A percentile compares a stretch with the other conserved stretches of the same genome.
Conservation (phyloP, 2,329 filamentous ascomycete genomes). For the Rosellinia necatrix region DNA sequence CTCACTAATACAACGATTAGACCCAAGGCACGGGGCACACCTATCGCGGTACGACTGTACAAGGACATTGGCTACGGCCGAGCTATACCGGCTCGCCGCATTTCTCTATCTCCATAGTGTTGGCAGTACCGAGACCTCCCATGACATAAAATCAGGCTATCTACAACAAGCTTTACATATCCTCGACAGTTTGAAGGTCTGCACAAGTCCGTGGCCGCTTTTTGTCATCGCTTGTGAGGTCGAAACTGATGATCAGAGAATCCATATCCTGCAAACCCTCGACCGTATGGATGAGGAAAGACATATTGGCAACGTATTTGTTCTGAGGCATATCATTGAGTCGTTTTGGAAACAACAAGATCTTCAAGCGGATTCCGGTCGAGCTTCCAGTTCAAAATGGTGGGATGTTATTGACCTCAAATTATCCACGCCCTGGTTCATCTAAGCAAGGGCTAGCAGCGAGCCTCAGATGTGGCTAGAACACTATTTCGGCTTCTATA, state of each 20-base stretch:
- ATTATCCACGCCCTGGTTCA: conserved; percentile 43
- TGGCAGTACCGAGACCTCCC: conserved; percentile 32
- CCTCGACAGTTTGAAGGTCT: conserved; percentile 45
- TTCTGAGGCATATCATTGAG: conserved; percentile 50
- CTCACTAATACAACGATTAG: conserved; percentile 36
- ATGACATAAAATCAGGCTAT: conserved; percentile 37
- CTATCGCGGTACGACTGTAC: conserved; percentile 38
- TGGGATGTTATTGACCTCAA: conserved; percentile 45
- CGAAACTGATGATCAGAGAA: conserved; percentile 47
- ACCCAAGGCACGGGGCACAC: conserved; percentile 36
- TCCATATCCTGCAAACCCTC: conserved; percentile 46
- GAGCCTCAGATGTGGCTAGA: neutral
- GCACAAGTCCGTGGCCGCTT: conserved; percentile 55
- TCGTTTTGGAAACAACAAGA: conserved; percentile 53
- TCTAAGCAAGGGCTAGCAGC: conserved; percentile 29
- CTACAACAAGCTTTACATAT: conserved; percentile 45
- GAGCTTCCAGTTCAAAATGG: conserved; percentile 43
- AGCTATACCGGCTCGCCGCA: conserved; percentile 56
- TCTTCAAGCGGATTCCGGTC: conserved; percentile 42
- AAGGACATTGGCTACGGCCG: conserved; percentile 49
- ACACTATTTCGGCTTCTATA: neutral
- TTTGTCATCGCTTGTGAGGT: conserved; percentile 54
- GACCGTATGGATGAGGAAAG: conserved; percentile 49
- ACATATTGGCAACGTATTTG: conserved; percentile 51
- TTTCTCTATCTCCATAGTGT: conserved; percentile 48